Conservation (phyloP, 2,329 filamentous ascomycete genomes). For the Aspergillus neotritici region DNA sequence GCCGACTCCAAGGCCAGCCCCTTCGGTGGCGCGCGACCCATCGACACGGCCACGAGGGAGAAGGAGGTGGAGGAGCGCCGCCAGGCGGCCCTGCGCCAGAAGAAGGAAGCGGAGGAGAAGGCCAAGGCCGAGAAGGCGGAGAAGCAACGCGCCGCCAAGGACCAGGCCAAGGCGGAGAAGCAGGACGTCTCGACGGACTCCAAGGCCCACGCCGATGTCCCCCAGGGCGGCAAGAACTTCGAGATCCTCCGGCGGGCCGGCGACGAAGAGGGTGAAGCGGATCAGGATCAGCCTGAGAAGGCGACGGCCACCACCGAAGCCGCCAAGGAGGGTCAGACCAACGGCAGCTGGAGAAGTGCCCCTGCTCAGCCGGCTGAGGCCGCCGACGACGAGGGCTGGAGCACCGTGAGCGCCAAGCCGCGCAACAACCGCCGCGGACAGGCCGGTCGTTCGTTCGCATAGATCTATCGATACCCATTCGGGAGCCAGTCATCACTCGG, state of each 20-base stretch:
- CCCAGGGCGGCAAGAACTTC: conserved; percentile 45
- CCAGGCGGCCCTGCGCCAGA: conserved; percentile 66
- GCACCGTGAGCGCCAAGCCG: conserved; percentile 42
- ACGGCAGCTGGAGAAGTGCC: conserved; percentile 39
- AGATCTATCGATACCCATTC: conserved; percentile 34
- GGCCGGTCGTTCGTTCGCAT: conserved; percentile 35
- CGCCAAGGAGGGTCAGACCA: conserved; percentile 47
- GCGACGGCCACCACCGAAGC: conserved; percentile 45
- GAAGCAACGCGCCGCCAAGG: conserved; percentile 55
- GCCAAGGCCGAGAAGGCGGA: conserved; percentile 65
- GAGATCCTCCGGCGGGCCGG: conserved; percentile 51
- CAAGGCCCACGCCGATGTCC: conserved; percentile 37
- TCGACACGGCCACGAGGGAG: conserved; percentile 86
- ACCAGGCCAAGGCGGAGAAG: conserved; percentile 34
- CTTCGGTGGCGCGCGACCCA: conserved; percentile 88
- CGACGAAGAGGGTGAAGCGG: conserved; percentile 45
- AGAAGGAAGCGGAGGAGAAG: conserved; percentile 83
- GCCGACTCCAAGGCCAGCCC: conserved; percentile 78
- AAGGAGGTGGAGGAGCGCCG: conserved; percentile 86
- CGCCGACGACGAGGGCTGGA: conserved; percentile 45
- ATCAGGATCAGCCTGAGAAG: conserved; percentile 48
- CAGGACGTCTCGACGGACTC: conserved; percentile 28
- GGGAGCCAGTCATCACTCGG: conserved; percentile 17
- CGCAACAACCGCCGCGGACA: conserved; percentile 42
- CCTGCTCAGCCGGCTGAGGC: conserved; percentile 27